Percentiles rank a stretch among this genome's conserved stretches.
phyloP scores from a whole-genome alignment of 2,329 filamentous ascomycete species.

The Alternaria arborescens region DNA sequence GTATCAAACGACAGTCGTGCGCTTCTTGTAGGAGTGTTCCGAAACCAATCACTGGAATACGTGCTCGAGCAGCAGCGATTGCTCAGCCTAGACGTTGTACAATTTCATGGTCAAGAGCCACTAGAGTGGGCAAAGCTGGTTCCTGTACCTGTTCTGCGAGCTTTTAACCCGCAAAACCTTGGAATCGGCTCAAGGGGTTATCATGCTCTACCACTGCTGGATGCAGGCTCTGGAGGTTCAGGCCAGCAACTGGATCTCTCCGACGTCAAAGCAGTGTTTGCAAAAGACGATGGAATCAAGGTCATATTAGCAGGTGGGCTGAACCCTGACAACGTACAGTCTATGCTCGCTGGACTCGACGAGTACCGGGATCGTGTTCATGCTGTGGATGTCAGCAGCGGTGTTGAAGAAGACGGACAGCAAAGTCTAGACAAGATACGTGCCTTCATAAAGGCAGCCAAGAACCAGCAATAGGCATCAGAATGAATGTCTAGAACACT shows the following conservation, averaged over 20 bases:
- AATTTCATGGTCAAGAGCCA: conserved; percentile 91
- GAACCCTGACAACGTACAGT: conserved; percentile 77
- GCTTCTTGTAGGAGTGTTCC: conserved; percentile 91
- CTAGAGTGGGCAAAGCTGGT: conserved; percentile 90
- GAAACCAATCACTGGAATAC: conserved; percentile 85
- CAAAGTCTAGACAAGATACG: conserved; percentile 84
- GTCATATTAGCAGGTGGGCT: conserved; percentile 88
- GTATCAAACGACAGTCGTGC: conserved; percentile 67
- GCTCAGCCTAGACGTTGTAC: conserved; percentile 84
- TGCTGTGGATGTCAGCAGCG: conserved; percentile 92
- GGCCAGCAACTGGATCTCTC: conserved; percentile 79
- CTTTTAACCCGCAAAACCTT: conserved; percentile 79
- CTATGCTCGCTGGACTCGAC: conserved; percentile 70
- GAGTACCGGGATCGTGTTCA: conserved; percentile 70
- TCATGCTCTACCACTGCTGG: conserved; percentile 83
- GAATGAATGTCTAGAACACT: not conserved
- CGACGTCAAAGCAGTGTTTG: conserved; percentile 72
- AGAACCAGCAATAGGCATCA: conserved; percentile 22
- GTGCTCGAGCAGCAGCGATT: conserved; percentile 79
- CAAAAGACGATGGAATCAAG: conserved; percentile 73
- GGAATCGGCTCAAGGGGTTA: conserved; percentile 79
- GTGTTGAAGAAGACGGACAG: conserved; percentile 80
- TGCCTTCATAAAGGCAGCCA: conserved; percentile 79
- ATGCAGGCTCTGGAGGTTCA: conserved; percentile 83
- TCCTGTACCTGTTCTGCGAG: conserved; percentile 88